phyloP scores from a whole-genome alignment of 1,284 basidiomycete species.

The Malassezia arunalokei region DNA sequence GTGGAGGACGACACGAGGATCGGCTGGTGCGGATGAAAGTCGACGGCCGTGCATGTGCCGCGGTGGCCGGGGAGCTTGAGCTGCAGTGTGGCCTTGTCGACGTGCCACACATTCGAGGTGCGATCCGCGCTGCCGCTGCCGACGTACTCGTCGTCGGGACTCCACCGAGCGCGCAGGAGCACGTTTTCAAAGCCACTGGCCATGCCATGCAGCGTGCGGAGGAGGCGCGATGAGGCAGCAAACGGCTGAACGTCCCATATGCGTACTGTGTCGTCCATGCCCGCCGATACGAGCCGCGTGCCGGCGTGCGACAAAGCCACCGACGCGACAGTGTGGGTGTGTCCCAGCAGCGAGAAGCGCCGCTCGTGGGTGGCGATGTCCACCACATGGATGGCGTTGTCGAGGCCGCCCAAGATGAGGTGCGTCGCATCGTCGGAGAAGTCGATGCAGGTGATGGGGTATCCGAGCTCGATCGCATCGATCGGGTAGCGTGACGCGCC shows the following conservation, averaged over 20 bases:
- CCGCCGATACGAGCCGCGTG: slow-evolving; percentile 35
- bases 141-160: slow-evolving; percentile 31
- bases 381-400: slow-evolving; percentile 41
- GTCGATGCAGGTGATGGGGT: slow-evolving; percentile 42
- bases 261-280: slow-evolving; percentile 37
- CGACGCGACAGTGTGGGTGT: slow-evolving; percentile 35
- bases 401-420: slow-evolving; percentile 42
- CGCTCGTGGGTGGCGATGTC: slow-evolving; percentile 30
- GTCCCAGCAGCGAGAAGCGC: slow-evolving; percentile 26
- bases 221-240: slow-evolving; percentile 33
- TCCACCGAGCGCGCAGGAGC: slow-evolving; percentile 32
- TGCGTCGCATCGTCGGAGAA: slow-evolving; percentile 41
- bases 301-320: slow-evolving; percentile 35
- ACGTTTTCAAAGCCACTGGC: slow-evolving; percentile 41
- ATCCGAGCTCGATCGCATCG: slow-evolving; percentile 35
- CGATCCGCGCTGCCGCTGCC: slow-evolving; percentile 37
- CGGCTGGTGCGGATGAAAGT: slow-evolving; percentile 42
- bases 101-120: slow-evolving; percentile 41
- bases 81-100: not conserved
- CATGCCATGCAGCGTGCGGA: slow-evolving; percentile 35
- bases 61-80: slow-evolving; percentile 38
- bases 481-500: slow-evolving; percentile 26
- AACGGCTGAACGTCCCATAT: slow-evolving; percentile 47
- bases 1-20: slow-evolving; percentile 37
- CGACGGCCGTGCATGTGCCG: slow-evolving; percentile 41